A percentile compares a stretch with the other conserved stretches of the same genome.
These are phyloP conservation scores for Pythium insidiosum DNA, from an alignment of 352 stramenopile species.

Conservation along the genomic window DNA sequence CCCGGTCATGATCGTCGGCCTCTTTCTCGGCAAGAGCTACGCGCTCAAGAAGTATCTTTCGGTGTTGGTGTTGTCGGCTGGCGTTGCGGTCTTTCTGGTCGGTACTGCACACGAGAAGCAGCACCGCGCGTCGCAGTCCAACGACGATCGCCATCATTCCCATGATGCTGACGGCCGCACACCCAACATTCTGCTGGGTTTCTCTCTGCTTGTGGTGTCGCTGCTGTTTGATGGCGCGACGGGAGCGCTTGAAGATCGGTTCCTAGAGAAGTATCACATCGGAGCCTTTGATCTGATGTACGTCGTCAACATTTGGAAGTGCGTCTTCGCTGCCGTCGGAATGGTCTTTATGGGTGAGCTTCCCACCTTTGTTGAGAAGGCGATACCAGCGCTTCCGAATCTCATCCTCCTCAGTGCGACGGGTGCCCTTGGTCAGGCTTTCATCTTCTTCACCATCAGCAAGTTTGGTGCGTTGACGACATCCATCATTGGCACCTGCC, in stretches of 20 bases:
- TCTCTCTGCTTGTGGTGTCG: slow-evolving; percentile 59
- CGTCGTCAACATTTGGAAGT: slow-evolving; percentile 83
- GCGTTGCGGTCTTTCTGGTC: slow-evolving; percentile 70
- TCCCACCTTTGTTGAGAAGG: slow-evolving; percentile 48
- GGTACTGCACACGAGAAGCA: slow-evolving; percentile 70
- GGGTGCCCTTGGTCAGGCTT: slow-evolving; percentile 68
- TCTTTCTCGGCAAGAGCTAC: slow-evolving; percentile 73
- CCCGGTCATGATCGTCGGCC: slow-evolving; percentile 74
- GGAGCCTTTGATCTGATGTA: slow-evolving; percentile 85
- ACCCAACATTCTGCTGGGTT: slow-evolving; percentile 56
- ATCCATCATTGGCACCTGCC: slow-evolving; percentile 79
- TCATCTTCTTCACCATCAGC: slow-evolving; percentile 85
- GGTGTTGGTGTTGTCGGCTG: slow-evolving; percentile 58
- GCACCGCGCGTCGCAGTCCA: slow-evolving; percentile 26
- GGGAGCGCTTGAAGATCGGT: slow-evolving; percentile 75
- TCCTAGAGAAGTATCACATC: slow-evolving; percentile 75
- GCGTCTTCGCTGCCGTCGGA: slow-evolving; percentile 47
- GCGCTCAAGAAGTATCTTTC: slow-evolving; percentile 77
- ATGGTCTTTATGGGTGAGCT: slow-evolving; percentile 73
- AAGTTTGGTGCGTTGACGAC: slow-evolving; percentile 82
- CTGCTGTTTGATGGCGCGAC: slow-evolving; percentile 75
- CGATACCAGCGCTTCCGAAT: slow-evolving; percentile 45
- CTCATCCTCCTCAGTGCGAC: slow-evolving; percentile 70
- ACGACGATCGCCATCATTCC: slow-evolving; percentile 33
- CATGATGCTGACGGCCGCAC: slow-evolving; percentile 36